phyloP scores from a whole-genome alignment of 2,329 filamentous ascomycete species.

The Phyllosticta citriasiana region DNA sequence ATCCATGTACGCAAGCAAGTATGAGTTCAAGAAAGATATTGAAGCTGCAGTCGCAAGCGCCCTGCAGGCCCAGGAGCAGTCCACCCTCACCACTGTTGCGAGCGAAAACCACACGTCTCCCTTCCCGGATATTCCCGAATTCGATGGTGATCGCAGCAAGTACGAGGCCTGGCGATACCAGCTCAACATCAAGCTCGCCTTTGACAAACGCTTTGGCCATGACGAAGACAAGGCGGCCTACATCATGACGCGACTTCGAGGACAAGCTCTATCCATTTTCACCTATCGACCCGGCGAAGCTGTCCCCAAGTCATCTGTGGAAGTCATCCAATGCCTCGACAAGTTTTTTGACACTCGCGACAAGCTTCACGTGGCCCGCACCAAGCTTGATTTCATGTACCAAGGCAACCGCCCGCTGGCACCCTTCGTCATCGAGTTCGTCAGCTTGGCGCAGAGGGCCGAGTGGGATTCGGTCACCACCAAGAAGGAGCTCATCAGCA shows the following conservation, averaged over 20 bases:
- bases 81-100: not conserved
- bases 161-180: not conserved
- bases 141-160: not conserved
- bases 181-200: not conserved
- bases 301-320: not conserved
- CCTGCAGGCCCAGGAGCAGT: not conserved
- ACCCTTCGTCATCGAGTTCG: not conserved
- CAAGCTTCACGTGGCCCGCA: not conserved
- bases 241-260: not conserved
- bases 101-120: not conserved
- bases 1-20: not conserved
- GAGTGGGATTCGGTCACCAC: not conserved
- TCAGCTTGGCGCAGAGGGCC: not conserved
- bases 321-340: not conserved
- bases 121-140: not conserved
- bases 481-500: not conserved
- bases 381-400: not conserved
- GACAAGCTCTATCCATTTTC: not conserved
- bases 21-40: not conserved
- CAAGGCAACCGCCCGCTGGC: not conserved
- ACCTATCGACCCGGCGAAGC: not conserved
- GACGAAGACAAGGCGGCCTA: not conserved
- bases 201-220: not conserved
- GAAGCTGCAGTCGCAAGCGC: not conserved
- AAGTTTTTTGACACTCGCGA: not conserved